Percentiles rank a stretch among this genome's conserved stretches.
phyloP scores from a whole-genome alignment of 331 rosid species.

The Spiraea crenata region DNA sequence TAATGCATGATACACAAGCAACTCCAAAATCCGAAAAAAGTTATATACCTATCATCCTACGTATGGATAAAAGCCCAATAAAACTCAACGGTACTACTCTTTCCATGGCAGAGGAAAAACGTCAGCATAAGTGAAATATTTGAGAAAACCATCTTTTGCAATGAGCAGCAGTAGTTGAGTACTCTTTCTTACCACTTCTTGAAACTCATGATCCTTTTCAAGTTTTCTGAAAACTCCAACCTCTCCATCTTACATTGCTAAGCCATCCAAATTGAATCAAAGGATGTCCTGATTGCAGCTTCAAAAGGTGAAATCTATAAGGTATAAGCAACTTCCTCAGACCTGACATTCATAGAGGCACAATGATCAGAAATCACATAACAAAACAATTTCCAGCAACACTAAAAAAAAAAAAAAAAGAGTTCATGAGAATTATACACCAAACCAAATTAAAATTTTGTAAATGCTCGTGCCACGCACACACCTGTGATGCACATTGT shows the following conservation, averaged over 20 bases:
- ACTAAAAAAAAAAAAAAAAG: conserved; percentile 11
- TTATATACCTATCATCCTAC: neutral
- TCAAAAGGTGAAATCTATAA: conserved; percentile 58
- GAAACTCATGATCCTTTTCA: conserved; percentile 5
- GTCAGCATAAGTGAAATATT: neutral
- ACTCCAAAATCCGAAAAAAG: neutral
- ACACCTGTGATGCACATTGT: conserved; percentile 85
- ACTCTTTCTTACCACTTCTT: neutral
- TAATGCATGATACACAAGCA: conserved; percentile 1
- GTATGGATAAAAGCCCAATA: neutral
- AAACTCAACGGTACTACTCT: neutral
- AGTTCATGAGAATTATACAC: neutral
- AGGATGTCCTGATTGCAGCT: conserved; percentile 46
- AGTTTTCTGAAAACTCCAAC: conserved; percentile 45
- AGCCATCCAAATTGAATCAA: conserved; percentile 80
- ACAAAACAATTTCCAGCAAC: conserved; percentile 12
- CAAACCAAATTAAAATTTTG: neutral
- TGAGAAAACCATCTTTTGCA: neutral
- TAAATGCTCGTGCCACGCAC: conserved; percentile 16
- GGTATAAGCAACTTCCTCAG: conserved; percentile 74
- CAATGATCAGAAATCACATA: conserved; percentile 18
- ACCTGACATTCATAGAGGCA: conserved; percentile 47
- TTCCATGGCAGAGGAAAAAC: neutral
- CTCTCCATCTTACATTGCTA: conserved; percentile 59
- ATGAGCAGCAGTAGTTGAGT: neutral